Evolutionary conservation across 306 rosid genomes (phyloP).

Genomic region (Mimosa pudica): DNA sequence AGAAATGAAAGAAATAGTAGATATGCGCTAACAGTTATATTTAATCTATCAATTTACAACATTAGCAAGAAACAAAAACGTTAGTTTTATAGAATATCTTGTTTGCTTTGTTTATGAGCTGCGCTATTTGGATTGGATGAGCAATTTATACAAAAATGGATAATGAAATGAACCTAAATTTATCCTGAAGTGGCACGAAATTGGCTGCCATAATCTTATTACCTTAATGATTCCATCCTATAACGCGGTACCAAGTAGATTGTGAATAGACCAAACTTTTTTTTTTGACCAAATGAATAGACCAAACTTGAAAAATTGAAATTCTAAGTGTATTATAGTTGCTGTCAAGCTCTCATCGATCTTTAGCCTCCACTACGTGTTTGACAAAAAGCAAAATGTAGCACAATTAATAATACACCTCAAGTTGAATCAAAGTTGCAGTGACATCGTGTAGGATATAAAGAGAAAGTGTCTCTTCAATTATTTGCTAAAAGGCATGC

Average conservation of each 20-base stretch:
- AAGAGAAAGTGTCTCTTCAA: not conserved
- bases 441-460: not conserved
- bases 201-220: constrained; percentile 10
- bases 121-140: constrained; percentile 5
- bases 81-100: constrained; percentile 11
- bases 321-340: not conserved
- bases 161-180: constrained; percentile 8
- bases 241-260: not conserved
- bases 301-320: not conserved
- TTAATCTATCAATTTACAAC: not conserved
- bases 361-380: not conserved
- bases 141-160: not conserved
- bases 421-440: not conserved
- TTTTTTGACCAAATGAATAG: too few species aligned
- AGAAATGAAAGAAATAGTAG: not conserved
- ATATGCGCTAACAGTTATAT: not conserved
- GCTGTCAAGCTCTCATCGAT: not conserved
- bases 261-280: not conserved
- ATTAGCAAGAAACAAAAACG: not conserved
- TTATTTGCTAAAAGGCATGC: not conserved
- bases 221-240: constrained; percentile 1
- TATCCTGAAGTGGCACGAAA: constrained; percentile 9
- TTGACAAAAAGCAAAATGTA: not conserved
- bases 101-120: not conserved
- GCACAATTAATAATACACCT: not conserved